Base-by-base conservation (phyloP, 257 asterid species). In the Capsicum chinense region DNA sequence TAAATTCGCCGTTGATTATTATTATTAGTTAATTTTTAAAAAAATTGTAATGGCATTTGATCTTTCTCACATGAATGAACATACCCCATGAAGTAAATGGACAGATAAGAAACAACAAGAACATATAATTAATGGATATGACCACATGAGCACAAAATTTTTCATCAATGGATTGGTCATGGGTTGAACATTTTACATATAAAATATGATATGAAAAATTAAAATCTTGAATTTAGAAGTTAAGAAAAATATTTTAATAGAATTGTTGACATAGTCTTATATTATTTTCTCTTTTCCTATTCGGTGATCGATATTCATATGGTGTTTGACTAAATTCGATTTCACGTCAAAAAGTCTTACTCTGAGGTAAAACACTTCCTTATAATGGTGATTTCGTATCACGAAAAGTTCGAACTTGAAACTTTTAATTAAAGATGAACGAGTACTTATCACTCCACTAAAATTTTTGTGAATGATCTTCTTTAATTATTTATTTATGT, bases 61-160 rank as follows among this genome's bases (percentile, higher is more conserved):
- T 48, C 48, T 33, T 78, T 78, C 50, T 54, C 64, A 78, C 64
- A 15, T 54, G 33, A 54, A 26, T 54, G 50, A 54, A 54, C 26
- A 78, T 54, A 15, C 9, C 64, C 33, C 81, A 54, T 54, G 81
- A 52, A 14, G 64, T 78, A 78, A 78, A 54, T 54, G 81, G 81
- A 8, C 26, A 52, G 81, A 9, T 14, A 26, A 19, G n/a, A 54
- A 17, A 19, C 56, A 48, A 73, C 2, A 47, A 47, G 14, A 5
- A 54, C 15, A 54, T 33, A 54, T 44, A 64, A 14, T 78, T 69
- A 42, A 69, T 42, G 82, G 82, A 78, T 54, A 54, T 78, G 82
- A 52, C 82, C 82, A 78, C 50, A 78, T 12, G 33, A 54, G 50
- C 82, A 78, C 82, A 64, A 54, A 26, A 0, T 76, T 54, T 78